phyloP scores from a whole-genome alignment of 2,329 filamentous ascomycete species.

The Biscogniauxia sp. region DNA sequence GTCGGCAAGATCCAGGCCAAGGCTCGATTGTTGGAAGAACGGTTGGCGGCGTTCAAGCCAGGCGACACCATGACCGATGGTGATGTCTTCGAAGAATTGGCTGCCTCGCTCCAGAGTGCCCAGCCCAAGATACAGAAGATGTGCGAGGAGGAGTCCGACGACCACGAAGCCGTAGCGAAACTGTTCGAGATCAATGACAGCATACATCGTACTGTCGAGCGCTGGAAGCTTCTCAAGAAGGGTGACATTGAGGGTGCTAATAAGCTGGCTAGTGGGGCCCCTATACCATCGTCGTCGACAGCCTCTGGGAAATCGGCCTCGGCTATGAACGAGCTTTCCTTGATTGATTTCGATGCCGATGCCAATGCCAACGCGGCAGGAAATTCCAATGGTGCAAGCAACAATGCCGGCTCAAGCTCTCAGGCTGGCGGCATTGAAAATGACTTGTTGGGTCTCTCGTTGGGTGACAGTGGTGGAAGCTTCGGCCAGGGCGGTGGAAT shows the following conservation, averaged over 20 bases:
- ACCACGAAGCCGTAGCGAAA: constrained; percentile 92
- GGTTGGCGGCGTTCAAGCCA: constrained; percentile 77
- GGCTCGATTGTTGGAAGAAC: constrained; percentile 86
- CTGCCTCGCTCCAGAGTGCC: constrained; percentile 82
- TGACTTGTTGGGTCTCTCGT: constrained; percentile 83
- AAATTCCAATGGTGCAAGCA: constrained; percentile 32
- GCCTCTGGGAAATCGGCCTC: constrained; percentile 63
- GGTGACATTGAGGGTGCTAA: constrained; percentile 83
- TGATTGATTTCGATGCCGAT: constrained; percentile 85
- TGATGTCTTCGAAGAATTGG: constrained; percentile 78
- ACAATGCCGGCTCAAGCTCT: constrained; percentile 43
- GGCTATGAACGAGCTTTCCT: constrained; percentile 70
- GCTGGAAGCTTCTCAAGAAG: constrained; percentile 95
- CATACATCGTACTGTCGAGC: constrained; percentile 93
- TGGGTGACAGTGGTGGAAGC: constrained; percentile 59
- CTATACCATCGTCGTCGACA: constrained; percentile 30
- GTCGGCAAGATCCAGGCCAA: constrained; percentile 95
- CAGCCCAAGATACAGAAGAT: constrained; percentile 99
- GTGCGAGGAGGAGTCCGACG: constrained; percentile 98
- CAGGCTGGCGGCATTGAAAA: constrained; percentile 74
- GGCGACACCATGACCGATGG: constrained; percentile 74
- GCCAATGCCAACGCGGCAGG: constrained; percentile 49
- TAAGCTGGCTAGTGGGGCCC: constrained; percentile 78
- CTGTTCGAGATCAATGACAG: constrained; percentile 97
- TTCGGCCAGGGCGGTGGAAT: constrained; percentile 80